Evolutionary conservation across 2,329 filamentous ascomycete genomes (phyloP), one percentile per base, ranked within the genome.

Genomic region (Epicoccum sorghinum): DNA sequence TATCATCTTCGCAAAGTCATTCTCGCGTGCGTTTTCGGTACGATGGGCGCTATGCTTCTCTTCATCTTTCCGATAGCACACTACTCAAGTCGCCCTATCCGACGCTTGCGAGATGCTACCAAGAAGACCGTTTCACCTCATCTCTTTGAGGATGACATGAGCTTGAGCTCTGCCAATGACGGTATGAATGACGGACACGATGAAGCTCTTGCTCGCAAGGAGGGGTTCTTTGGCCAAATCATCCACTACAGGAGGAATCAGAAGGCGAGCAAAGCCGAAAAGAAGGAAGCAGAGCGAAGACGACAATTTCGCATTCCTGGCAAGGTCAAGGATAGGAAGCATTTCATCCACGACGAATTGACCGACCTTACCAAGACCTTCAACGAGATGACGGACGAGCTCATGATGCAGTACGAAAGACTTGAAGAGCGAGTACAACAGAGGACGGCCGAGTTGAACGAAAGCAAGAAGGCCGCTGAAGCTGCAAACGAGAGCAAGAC

Each of bases 401-500:
- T 97, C 39, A 83, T 90, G 67, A 89, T 91, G 75, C 92, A 96
- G 67, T 97, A 96, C 68, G 86, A 87, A 27, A 87, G 86, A 9
- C 79, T 97, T 1, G 93, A 97, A 71, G 87, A 93, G 52, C 88
- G 93, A 64, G 93, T 97, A 1, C 85, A 85, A 6, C 87, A 93
- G 71, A 83, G 93, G 50, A 97, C 93, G 0, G 85, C 85, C 32
- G 90, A 97, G 73, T 80, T 97, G 0, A 91, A 96, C 68, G 85
- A 91, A 57, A 96, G 89, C 78, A 96, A 96, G 73, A 91, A 91
- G 76, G 91, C 91, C 1, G 93, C 93, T 1, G 93, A 96, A 74
- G 89, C 90, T n/a, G 93, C 93, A 3, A 97, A 96, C 66, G 90
- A 96, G 76, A 96, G 91, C 80, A 99, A 99, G 78, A 98, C 95